Evolutionary conservation across 2,329 filamentous ascomycete species (phyloP).

Genomic region (Orbilia blumenaviensis): DNA sequence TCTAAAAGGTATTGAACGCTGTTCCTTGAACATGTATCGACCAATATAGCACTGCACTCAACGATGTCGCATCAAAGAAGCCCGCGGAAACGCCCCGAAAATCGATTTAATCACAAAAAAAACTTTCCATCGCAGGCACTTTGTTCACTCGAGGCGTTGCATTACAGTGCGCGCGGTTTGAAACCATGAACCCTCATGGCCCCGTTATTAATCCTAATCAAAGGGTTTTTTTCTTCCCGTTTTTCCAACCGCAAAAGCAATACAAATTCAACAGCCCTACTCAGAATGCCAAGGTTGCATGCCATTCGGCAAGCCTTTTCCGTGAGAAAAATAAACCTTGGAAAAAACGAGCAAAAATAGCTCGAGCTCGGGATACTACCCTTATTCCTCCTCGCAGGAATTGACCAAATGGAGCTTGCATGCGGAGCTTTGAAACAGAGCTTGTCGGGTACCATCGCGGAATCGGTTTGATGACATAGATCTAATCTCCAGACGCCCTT

Average conservation of each 20-base stretch:
- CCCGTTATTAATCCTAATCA: slow-evolving; percentile 12
- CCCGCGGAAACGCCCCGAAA: not conserved
- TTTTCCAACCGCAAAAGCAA: slow-evolving; percentile 1
- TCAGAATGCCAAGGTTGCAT: not conserved
- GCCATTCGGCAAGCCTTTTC: not conserved
- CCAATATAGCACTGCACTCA: too few relatives aligned
- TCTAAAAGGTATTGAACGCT: too few relatives aligned
- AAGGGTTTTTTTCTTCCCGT: not conserved
- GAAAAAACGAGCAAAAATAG: not conserved
- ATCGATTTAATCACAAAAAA: not conserved
- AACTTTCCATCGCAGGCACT: not conserved
- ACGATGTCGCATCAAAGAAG: not conserved
- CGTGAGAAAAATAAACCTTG: not conserved
- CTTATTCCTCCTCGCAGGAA: too few relatives aligned
- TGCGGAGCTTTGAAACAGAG: not conserved
- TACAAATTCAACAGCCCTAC: not conserved
- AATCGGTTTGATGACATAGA: not conserved
- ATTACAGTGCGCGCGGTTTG: not conserved
- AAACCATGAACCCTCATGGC: not conserved
- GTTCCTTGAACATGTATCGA: too few relatives aligned
- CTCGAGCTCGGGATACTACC: not conserved
- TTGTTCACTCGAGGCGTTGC: not conserved
- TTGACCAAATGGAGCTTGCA: not conserved
- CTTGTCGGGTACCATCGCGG: too few relatives aligned
- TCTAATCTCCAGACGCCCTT: not conserved